Base-by-base conservation (phyloP, 1,139 yeast species). In the Saccharomyces hybrid region DNA sequence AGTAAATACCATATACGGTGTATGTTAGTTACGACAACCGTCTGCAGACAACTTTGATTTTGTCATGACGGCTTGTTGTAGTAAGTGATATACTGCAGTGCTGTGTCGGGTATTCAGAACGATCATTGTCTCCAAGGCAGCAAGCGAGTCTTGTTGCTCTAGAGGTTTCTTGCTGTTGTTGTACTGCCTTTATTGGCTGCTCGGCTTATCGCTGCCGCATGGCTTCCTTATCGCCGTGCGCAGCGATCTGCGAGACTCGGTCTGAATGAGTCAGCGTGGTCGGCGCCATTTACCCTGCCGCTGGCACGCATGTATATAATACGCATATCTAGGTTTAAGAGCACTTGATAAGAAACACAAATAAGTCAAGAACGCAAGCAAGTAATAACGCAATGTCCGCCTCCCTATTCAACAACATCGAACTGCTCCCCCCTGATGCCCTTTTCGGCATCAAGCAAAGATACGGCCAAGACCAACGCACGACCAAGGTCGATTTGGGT, bases 381-480 rank as follows among this genome's bases (percentile, higher is more conserved):
- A 4, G 34, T 16, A 16, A 16, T 16, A 16, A 16, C 20, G 34
- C 27, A 25, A 60, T 60, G 63, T 64, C 68, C 6, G 58, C 53
- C 53, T 56, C 62, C 32, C 31, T 67, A 14, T 72, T 78, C 56
- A 75, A 80, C 52, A 73, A 76, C 59, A 76, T 85, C 59, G 76
- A 76, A 53, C 81, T 79, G 64, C 74, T 85, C 59, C 91, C 91
- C 44, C 85, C 88, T 38, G 95, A 86, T 69, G 88, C 91, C 9
- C 76, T 86, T 56, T 93, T 93, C 66, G 96, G 88, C 34, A 80
- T 93, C 60, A 88, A 86, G 71, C 91, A 89, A 49, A 76, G 90
- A 64, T 87, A 74, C 73, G 73, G 74, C 55, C 79, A 80, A 46
- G 96, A 91, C 66, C 64, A 81, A 11, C 75, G 89, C 56, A 31